Conservation (phyloP, 176 grass and related monocot genomes). For the Avena insularis region DNA sequence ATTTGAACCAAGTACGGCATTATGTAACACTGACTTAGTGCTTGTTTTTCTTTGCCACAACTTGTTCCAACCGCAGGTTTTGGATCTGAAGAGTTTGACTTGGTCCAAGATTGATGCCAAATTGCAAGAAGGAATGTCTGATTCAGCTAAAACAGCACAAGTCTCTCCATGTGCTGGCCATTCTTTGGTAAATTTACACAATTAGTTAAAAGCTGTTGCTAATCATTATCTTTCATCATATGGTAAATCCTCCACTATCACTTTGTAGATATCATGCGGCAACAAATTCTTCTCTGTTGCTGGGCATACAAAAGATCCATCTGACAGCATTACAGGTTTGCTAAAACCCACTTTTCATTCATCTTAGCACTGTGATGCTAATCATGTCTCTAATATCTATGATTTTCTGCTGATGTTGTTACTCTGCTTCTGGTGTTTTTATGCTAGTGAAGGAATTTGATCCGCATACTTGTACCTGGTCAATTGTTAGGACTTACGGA, state of each 20-base stretch:
- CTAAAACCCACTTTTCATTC: slow-evolving; percentile 38
- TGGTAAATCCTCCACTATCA: slow-evolving; percentile 21
- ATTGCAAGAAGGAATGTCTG: slow-evolving; percentile 64
- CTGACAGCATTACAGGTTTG: slow-evolving; percentile 89
- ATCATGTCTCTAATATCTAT: slow-evolving; percentile 10
- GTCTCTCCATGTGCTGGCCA: slow-evolving; percentile 90
- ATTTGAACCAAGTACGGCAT: slow-evolving; percentile 15
- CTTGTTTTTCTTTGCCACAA: slow-evolving; percentile 22
- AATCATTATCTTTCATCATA: slow-evolving; percentile 21
- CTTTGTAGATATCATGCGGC: slow-evolving; percentile 78
- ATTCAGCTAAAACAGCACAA: slow-evolving; percentile 53
- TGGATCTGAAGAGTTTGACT: slow-evolving; percentile 89
- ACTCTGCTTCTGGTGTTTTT: slow-evolving; percentile 44
- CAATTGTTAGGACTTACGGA: slow-evolving; percentile 83
- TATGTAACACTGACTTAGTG: slow-evolving; percentile 19
- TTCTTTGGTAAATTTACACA: slow-evolving; percentile 76
- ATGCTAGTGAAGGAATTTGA: slow-evolving; percentile 99
- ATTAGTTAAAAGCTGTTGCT: slow-evolving; percentile 20
- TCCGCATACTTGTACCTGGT: slow-evolving; percentile 90
- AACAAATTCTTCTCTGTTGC: slow-evolving; percentile 91
- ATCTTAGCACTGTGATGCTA: slow-evolving; percentile 18
- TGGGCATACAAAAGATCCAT: slow-evolving; percentile 94
- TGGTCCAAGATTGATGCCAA: slow-evolving; percentile 96
- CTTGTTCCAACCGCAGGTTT: slow-evolving; percentile 57
- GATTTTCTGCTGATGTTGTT: slow-evolving; percentile 41